These are phyloP conservation scores for Falciphora oryzae DNA, from an alignment of 2,329 filamentous ascomycete genomes.

Conservation along the genomic window DNA sequence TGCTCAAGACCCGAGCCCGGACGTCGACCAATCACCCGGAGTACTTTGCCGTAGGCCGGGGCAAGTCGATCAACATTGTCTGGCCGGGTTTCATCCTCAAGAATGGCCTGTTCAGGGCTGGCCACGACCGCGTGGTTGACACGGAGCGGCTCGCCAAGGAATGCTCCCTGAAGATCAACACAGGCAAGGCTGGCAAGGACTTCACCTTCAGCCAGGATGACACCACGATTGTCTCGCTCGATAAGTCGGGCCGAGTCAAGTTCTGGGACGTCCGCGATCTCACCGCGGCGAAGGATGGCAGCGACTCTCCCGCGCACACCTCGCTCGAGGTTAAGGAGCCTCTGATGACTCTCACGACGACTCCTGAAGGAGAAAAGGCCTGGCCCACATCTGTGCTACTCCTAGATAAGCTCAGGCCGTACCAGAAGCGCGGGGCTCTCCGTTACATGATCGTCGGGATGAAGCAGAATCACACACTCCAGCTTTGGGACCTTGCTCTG, in stretches of 20 bases:
- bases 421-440: slow-evolving; percentile 81
- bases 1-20: slow-evolving; percentile 92
- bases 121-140: slow-evolving; percentile 66
- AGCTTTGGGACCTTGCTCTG: slow-evolving; percentile 95
- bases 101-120: slow-evolving; percentile 57
- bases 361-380: slow-evolving; percentile 82
- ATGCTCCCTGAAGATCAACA: slow-evolving; percentile 87
- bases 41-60: slow-evolving; percentile 90
- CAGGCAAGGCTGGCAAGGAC: slow-evolving; percentile 96
- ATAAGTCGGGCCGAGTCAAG: slow-evolving; percentile 93
- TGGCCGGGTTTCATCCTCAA: slow-evolving; percentile 60
- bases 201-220: slow-evolving; percentile 98
- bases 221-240: slow-evolving; percentile 85
- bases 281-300: slow-evolving; percentile 47
- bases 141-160: slow-evolving; percentile 83
- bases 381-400: slow-evolving; percentile 96
- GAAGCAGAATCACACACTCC: slow-evolving; percentile 98
- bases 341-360: slow-evolving; percentile 79
- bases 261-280: slow-evolving; percentile 96
- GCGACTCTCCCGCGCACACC: slow-evolving; percentile 45
- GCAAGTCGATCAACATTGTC: slow-evolving; percentile 92
- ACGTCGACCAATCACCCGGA: slow-evolving; percentile 84
- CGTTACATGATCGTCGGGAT: slow-evolving; percentile 96
- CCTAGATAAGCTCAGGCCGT: slow-evolving; percentile 92
- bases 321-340: slow-evolving; percentile 78